These are phyloP conservation scores for Arctostaphylos glauca DNA, from an alignment of 148 eudicot species.

Conservation along the genomic window DNA sequence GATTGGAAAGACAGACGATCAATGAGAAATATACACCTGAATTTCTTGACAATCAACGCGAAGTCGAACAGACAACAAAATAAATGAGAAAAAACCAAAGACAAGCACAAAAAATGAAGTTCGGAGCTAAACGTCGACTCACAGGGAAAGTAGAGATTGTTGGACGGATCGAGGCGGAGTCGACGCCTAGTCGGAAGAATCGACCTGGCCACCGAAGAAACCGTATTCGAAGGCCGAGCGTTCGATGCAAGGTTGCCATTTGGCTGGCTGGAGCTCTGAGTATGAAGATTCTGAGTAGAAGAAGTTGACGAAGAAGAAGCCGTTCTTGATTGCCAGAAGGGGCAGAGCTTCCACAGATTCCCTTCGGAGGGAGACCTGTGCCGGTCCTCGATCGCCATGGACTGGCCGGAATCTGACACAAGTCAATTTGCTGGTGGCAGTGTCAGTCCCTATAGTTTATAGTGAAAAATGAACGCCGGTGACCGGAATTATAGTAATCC, in stretches of 20 bases:
- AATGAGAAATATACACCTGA: background rate
- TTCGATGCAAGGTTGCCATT: constrained; percentile 31
- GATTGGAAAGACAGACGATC: too few species aligned
- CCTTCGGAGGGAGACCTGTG: constrained; percentile 25
- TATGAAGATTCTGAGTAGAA: constrained; percentile 50
- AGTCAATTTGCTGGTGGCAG: background rate
- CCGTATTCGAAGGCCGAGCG: constrained; percentile 26
- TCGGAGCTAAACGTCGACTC: constrained; percentile 8
- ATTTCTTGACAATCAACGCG: background rate
- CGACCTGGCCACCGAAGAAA: constrained; percentile 67
- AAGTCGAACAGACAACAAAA: background rate
- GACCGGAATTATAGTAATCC: background rate
- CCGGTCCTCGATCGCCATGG: constrained; percentile 46
- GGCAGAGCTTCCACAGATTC: constrained; percentile 50
- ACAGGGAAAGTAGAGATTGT: constrained; percentile 77
- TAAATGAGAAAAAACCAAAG: background rate
- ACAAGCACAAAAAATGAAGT: background rate
- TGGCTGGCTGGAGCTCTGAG: constrained; percentile 24
- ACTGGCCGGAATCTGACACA: constrained; percentile 13
- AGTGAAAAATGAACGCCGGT: background rate
- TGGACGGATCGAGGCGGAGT: constrained; percentile 76
- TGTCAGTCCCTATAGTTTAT: background rate
- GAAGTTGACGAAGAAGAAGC: constrained; percentile 49
- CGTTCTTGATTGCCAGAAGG: constrained; percentile 55
- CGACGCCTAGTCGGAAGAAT: constrained; percentile 64